Conservation (phyloP, 2,329 filamentous ascomycete genomes). For the Davidsoniella virescens region DNA sequence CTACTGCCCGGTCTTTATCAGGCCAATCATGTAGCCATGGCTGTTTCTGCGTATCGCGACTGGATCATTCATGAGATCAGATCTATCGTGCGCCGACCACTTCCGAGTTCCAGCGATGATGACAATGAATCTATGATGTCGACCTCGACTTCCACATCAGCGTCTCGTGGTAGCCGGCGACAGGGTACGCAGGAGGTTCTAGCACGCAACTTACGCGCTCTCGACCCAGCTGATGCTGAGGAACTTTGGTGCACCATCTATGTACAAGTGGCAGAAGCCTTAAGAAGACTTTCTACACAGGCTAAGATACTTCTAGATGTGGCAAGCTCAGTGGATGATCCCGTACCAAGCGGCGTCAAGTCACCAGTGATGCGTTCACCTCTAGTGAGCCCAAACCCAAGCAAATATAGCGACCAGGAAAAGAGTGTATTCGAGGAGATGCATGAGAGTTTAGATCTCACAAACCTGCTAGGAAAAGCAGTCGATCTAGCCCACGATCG, state of each 20-base stretch:
- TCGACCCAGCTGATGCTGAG: conserved; percentile 75
- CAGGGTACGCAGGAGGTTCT: conserved; percentile 60
- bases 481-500: conserved; percentile 69
- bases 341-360: conserved; percentile 21
- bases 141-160: conserved; percentile 48
- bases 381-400: conserved; percentile 31
- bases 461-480: conserved; percentile 60
- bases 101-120: conserved; percentile 88
- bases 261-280: conserved; percentile 69
- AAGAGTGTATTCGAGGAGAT: conserved; percentile 50
- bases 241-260: conserved; percentile 70
- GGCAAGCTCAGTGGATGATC: conserved; percentile 50
- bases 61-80: conserved; percentile 74
- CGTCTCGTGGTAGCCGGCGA: conserved; percentile 4
- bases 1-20: conserved; percentile 67
- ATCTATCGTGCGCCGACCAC: conserved; percentile 61
- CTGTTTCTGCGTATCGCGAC: conserved; percentile 72
- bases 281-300: conserved; percentile 74
- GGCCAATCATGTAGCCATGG: conserved; percentile 62
- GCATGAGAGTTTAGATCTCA: conserved; percentile 60
- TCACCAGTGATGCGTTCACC: conserved; percentile 36
- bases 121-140: conserved; percentile 84
- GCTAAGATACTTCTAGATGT: conserved; percentile 92
- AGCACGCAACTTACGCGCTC: conserved; percentile 68
- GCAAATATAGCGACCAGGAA: conserved; percentile 26